A percentile compares a stretch with the other conserved stretches of the same genome.
Evolutionary conservation across 177 flowering plant species (phyloP).

Genomic region (Vitis hybrid): DNA sequence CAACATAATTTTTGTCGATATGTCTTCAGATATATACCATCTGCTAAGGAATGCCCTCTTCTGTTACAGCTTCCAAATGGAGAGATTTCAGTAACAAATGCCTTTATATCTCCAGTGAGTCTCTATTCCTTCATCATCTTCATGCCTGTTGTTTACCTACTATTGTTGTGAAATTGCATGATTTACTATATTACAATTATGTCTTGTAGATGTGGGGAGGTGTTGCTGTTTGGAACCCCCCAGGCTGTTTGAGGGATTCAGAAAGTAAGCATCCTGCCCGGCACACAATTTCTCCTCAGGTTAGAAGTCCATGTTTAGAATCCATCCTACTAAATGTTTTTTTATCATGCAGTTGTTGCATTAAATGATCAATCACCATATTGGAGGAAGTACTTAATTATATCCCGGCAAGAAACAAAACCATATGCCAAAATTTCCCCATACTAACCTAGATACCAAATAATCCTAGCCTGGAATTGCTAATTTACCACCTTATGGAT

Average conservation of each 20-base stretch:
- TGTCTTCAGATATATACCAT: conserved; percentile 78
- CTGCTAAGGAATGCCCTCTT: conserved; percentile 89
- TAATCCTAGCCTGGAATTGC: too few relatives aligned
- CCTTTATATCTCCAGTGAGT: conserved; percentile 93
- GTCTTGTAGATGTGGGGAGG: conserved; percentile 94
- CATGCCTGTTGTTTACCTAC: background rate
- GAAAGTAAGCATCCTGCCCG: conserved; percentile 30
- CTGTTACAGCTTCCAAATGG: conserved; percentile 75
- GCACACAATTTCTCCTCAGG: conserved; percentile 64
- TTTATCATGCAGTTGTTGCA: too few relatives aligned
- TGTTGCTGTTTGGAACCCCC: conserved; percentile 84
- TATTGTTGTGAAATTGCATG: conserved; percentile 1
- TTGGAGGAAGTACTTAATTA: too few relatives aligned
- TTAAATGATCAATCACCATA: too few relatives aligned
- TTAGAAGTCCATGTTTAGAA: conserved; percentile 26
- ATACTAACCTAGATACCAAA: too few relatives aligned
- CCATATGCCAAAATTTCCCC: too few relatives aligned
- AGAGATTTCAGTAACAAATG: conserved; percentile 74
- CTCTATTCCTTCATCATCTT: conserved; percentile 9
- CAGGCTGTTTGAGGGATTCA: conserved; percentile 44
- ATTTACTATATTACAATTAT: conserved; percentile 8
- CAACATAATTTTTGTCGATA: conserved; percentile 1
- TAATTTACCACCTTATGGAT: too few relatives aligned
- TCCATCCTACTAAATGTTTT: background rate
- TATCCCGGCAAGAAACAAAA: too few relatives aligned